phyloP scores from a whole-genome alignment of 805 yeast species.

The Phaffomyces opuntiae region DNA sequence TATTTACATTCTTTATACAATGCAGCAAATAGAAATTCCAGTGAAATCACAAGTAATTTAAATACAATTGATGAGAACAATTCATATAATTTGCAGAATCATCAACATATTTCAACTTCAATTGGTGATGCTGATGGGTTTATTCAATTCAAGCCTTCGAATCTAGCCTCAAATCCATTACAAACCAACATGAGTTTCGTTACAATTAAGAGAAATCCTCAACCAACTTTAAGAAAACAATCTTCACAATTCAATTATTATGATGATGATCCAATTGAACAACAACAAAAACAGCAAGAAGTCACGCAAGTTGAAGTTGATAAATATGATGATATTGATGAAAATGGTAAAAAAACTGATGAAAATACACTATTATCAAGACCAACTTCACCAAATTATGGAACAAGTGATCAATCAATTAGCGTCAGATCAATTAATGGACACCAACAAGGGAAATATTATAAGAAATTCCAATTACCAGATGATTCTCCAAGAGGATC shows the following conservation, averaged over 20 bases:
- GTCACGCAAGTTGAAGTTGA: constrained; percentile 3
- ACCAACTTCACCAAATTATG: constrained; percentile 19
- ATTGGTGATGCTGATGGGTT: constrained; percentile 5
- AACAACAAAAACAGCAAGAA: constrained; percentile 5
- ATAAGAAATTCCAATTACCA: constrained; percentile 15
- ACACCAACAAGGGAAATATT: constrained; percentile 2
- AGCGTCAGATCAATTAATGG: constrained; percentile 1
- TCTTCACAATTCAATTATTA: constrained; percentile 13
- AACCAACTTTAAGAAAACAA: constrained; percentile 8
- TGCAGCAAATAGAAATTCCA: constrained; percentile 35
- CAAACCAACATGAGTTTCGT: constrained; percentile 59
- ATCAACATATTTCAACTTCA: constrained; percentile 1
- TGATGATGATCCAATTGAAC: constrained; percentile 14
- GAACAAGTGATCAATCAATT: constrained; percentile 6
- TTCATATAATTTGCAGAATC: not conserved
- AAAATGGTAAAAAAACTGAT: not conserved
- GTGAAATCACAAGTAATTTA: constrained; percentile 22
- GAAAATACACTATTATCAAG: constrained; percentile 7
- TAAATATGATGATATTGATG: not conserved
- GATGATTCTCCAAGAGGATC: constrained; percentile 8
- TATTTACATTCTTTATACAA: constrained; percentile 59
- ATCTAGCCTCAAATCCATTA: constrained; percentile 65
- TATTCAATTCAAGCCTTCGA: constrained; percentile 31
- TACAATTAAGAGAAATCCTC: constrained; percentile 56
- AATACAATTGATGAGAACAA: not conserved